Percentiles rank a stretch among this genome's conserved stretches.
Evolutionary conservation across 345 rosid genomes (phyloP).

Genomic region (Anastatica hierochuntica): DNA sequence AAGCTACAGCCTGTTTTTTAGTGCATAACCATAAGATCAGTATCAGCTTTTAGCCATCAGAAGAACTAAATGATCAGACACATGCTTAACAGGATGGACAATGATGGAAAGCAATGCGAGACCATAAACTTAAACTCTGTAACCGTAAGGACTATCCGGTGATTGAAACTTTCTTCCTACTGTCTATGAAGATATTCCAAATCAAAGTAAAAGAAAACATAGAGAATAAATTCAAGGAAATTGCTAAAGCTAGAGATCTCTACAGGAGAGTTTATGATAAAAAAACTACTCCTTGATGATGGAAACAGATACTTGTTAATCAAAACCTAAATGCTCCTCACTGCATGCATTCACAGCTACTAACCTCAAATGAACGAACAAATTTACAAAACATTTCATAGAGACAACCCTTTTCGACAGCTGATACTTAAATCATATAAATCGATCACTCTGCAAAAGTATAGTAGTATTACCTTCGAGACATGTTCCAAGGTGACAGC

Average conservation of each 20-base stretch:
- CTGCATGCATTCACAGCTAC: not conserved
- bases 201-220: not conserved
- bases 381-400: not conserved
- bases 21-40: conserved; percentile 5
- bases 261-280: not conserved
- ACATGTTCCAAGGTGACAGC: conserved; percentile 93
- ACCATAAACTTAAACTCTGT: not conserved
- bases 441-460: not conserved
- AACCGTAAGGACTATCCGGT: not conserved
- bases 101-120: not conserved
- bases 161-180: not conserved
- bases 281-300: conserved; percentile 1
- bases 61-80: not conserved
- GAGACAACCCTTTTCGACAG: not conserved
- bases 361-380: not conserved
- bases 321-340: not conserved
- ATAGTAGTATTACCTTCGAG: conserved; percentile 48
- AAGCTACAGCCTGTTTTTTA: conserved; percentile 66
- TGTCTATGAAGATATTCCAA: no score
- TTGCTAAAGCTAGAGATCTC: not conserved
- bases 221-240: not conserved
- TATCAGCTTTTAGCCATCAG: not conserved
- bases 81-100: not conserved
- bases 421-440: not conserved
- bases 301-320: not conserved